Percentiles rank a stretch among this genome's conserved stretches.
These are phyloP conservation scores for Phyllosticta citrichinensis DNA, from an alignment of 2,329 filamentous ascomycete genomes.

Conservation along the genomic window DNA sequence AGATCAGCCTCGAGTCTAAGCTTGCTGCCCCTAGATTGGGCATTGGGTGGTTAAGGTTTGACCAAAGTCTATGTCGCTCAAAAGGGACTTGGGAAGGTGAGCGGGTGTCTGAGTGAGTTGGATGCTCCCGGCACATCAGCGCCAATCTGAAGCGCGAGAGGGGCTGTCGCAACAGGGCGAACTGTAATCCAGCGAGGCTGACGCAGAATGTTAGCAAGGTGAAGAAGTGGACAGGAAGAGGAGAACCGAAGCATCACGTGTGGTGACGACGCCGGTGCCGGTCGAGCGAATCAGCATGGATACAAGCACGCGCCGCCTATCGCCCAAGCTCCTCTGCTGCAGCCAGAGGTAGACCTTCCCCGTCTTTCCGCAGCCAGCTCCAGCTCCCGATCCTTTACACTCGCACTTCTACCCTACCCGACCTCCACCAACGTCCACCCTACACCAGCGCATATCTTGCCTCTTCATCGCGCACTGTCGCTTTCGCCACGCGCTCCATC, in stretches of 20 bases:
- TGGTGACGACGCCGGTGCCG: background rate
- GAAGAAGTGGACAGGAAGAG: background rate
- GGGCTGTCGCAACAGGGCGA: background rate
- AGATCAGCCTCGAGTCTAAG: background rate
- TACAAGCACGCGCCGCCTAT: slow-evolving; percentile 1
- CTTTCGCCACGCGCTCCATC: background rate
- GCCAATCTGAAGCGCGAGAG: background rate
- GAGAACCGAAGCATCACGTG: background rate
- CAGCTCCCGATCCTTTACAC: slow-evolving; percentile 1
- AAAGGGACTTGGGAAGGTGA: background rate
- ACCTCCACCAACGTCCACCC: background rate
- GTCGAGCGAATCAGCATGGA: background rate
- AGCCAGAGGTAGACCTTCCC: slow-evolving; percentile 1
- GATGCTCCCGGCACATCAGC: background rate
- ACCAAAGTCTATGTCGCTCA: background rate
- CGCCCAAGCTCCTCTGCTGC: slow-evolving; percentile 4
- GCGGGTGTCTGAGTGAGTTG: background rate
- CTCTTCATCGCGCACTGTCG: background rate
- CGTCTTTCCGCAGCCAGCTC: slow-evolving; percentile 7
- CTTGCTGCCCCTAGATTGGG: background rate
- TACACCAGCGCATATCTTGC: background rate
- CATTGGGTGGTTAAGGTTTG: background rate
- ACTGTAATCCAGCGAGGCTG: background rate
- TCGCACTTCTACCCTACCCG: background rate
- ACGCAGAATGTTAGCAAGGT: background rate